phyloP scores from a whole-genome alignment of 2,329 filamentous ascomycete genomes.

The Fusarium nanum region DNA sequence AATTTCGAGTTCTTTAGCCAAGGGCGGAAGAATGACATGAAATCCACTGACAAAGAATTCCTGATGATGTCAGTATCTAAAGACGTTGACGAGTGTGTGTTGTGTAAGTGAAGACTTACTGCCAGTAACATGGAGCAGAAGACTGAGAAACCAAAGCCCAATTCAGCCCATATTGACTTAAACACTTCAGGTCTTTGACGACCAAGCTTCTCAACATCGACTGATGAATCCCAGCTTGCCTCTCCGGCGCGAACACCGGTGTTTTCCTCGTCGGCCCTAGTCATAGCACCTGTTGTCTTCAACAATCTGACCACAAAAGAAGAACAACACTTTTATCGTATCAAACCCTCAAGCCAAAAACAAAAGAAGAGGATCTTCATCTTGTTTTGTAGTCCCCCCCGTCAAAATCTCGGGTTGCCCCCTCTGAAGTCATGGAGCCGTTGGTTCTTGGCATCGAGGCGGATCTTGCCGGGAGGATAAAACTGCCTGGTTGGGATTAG shows the following conservation, averaged over 20 bases:
- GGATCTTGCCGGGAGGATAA: conserved; percentile 10
- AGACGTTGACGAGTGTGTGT: not conserved
- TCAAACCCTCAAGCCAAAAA: not conserved
- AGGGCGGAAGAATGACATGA: conserved; percentile 69
- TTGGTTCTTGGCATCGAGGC: conserved; percentile 12
- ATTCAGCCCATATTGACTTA: conserved; percentile 40
- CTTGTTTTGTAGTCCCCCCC: conserved; percentile 20
- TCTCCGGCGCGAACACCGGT: conserved; percentile 5
- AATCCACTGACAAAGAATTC: conserved; percentile 48
- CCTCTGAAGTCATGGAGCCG: conserved; percentile 12
- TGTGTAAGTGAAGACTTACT: conserved; percentile 21
- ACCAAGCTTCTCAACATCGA: conserved; percentile 44
- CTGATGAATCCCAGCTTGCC: conserved; percentile 7
- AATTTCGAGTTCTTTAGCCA: conserved; percentile 72
- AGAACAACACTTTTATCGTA: not conserved
- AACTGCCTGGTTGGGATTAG: conserved; percentile 32
- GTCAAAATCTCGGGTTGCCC: conserved; percentile 21
- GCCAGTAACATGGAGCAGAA: conserved; percentile 45
- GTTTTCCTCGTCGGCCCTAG: conserved; percentile 30
- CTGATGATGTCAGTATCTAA: conserved; percentile 20
- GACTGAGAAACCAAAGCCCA: conserved; percentile 41
- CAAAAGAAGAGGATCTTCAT: conserved; percentile 4
- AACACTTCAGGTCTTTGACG: conserved; percentile 43
- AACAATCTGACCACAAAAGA: no score
- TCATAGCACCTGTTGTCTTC: conserved; percentile 14